Evolutionary conservation across 352 stramenopile species (phyloP).

Genomic region (Pythium oligandrum): DNA sequence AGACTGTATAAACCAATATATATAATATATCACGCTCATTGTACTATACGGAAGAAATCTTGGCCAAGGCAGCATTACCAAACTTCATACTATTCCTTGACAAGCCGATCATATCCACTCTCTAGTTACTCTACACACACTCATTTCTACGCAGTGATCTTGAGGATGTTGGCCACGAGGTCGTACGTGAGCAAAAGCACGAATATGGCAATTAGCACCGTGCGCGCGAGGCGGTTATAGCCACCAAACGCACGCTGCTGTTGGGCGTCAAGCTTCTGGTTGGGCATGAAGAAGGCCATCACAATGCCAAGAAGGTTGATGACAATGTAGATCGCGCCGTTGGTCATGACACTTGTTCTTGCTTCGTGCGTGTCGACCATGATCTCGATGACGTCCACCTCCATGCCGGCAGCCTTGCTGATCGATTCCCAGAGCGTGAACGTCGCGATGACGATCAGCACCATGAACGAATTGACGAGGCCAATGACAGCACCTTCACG

Average conservation of each 20-base stretch:
- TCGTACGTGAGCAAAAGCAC: too few species aligned
- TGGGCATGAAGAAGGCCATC: constrained; percentile 20
- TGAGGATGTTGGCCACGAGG: too few species aligned
- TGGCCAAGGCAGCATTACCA: too few species aligned
- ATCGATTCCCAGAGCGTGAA: constrained; percentile 27
- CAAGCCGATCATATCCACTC: too few species aligned
- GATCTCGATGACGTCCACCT: constrained; percentile 8
- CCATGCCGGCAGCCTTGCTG: constrained; percentile 12
- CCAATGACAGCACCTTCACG: constrained; percentile 51
- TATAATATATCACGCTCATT: too few species aligned
- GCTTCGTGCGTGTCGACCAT: constrained; percentile 1
- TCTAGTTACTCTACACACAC: too few species aligned
- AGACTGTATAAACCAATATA: too few species aligned
- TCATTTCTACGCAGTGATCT: too few species aligned
- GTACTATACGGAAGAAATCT: too few species aligned
- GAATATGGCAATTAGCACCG: too few species aligned
- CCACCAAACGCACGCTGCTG: constrained; percentile 21
- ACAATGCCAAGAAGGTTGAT: constrained; percentile 17
- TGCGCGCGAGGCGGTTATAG: too few species aligned
- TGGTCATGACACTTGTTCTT: constrained; percentile 5
- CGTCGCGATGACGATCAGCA: constrained; percentile 24
- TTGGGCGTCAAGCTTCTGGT: constrained; percentile 44
- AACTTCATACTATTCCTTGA: too few species aligned
- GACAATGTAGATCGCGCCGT: constrained; percentile 2
- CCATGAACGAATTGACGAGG: constrained; percentile 42